These are phyloP conservation scores for Paspalum vaginatum DNA, from an alignment of 176 grass and related monocot genomes.

Conservation along the genomic window DNA sequence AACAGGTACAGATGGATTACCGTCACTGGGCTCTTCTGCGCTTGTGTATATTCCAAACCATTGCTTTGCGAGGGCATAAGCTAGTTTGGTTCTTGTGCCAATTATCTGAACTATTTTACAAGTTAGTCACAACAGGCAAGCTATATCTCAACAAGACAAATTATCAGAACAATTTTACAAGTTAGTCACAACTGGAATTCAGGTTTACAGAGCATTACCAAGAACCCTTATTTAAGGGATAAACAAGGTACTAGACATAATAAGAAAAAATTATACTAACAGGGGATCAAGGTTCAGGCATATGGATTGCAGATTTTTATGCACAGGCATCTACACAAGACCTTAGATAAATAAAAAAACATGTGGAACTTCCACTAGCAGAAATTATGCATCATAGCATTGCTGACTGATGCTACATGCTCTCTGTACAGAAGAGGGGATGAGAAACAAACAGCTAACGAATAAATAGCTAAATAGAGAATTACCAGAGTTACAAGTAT, in stretches of 20 bases:
- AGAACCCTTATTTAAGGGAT: neutral
- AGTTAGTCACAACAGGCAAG: slow-evolving; percentile 36
- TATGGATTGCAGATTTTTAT: slow-evolving; percentile 7
- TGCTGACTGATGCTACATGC: neutral
- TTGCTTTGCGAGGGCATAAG: slow-evolving; percentile 87
- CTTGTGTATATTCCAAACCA: slow-evolving; percentile 98
- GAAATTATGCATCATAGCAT: neutral
- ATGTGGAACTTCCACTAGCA: neutral
- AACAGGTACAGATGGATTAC: slow-evolving; percentile 47
- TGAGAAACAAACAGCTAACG: neutral
- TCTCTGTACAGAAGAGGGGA: neutral
- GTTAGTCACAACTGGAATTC: neutral
- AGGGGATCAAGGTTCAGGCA: neutral
- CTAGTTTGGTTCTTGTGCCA: slow-evolving; percentile 88
- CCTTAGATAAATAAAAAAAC: neutral
- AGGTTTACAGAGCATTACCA: neutral
- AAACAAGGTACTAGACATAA: neutral
- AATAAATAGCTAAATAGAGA: slow-evolving; percentile 1
- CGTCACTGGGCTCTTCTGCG: slow-evolving; percentile 84
- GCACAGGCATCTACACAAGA: neutral
- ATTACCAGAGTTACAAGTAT: slow-evolving; percentile 10
- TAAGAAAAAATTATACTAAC: neutral
- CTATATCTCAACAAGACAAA: slow-evolving; percentile 5
- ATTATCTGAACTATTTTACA: slow-evolving; percentile 78
- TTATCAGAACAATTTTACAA: too few species aligned